phyloP scores from a whole-genome alignment of 2,329 filamentous ascomycete species.

The Colletotrichum lentis region DNA sequence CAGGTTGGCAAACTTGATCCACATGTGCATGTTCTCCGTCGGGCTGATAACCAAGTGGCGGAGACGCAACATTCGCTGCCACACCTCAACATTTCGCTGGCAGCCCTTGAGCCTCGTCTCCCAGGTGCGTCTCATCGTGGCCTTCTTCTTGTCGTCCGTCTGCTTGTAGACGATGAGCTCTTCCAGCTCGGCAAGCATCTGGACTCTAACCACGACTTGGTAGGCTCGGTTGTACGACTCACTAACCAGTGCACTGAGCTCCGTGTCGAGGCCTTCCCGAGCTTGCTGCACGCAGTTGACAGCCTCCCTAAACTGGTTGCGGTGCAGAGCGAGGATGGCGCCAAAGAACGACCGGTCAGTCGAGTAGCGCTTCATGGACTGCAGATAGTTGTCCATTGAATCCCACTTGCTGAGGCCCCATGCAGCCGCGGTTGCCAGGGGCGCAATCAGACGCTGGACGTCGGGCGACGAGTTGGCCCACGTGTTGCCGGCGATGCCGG shows the following conservation, averaged over 20 bases:
- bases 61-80: slow-evolving; percentile 97
- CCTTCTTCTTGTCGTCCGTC: slow-evolving; percentile 86
- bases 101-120: slow-evolving; percentile 94
- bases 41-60: slow-evolving; percentile 91
- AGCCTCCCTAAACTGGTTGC: slow-evolving; percentile 94
- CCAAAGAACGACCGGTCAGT: slow-evolving; percentile 98
- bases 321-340: slow-evolving; percentile 91
- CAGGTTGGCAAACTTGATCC: slow-evolving; percentile 98
- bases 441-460: slow-evolving; percentile 88
- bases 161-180: slow-evolving; percentile 99
- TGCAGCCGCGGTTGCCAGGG: slow-evolving; percentile 90
- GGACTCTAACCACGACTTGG: slow-evolving; percentile 95
- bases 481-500: slow-evolving; percentile 86
- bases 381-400: slow-evolving; percentile 95
- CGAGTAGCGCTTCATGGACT: slow-evolving; percentile 91
- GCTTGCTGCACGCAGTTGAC: slow-evolving; percentile 89
- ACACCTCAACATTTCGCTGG: slow-evolving; percentile 96
- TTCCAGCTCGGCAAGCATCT: slow-evolving; percentile 98
- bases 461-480: slow-evolving; percentile 91
- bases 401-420: slow-evolving; percentile 99
- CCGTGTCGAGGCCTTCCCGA: slow-evolving; percentile 91
- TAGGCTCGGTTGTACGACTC: slow-evolving; percentile 99
- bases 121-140: slow-evolving; percentile 92
- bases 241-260: slow-evolving; percentile 93
- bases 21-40: slow-evolving; percentile 96